Evolutionary conservation across 176 grass and related monocot genomes (phyloP).

Genomic region (Bothriochloa decipiens): DNA sequence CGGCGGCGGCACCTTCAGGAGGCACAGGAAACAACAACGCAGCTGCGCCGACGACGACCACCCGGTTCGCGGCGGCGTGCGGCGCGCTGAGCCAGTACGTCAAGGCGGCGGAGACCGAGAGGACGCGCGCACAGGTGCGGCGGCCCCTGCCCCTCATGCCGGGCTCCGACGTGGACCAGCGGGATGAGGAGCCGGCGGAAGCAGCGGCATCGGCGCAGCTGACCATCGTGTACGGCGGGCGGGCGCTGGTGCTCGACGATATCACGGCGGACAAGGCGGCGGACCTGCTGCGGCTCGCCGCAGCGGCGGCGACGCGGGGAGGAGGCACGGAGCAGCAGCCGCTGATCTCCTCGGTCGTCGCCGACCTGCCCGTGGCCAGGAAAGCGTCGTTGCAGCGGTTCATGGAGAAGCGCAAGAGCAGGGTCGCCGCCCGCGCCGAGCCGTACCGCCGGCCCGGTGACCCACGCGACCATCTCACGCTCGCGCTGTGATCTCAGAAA

Average conservation of each 20-base stretch:
- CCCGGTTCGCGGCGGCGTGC: slow-evolving; percentile 45
- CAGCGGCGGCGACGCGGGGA: background rate
- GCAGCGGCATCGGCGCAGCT: background rate
- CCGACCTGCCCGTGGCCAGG: slow-evolving; percentile 59
- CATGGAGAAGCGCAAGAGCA: slow-evolving; percentile 64
- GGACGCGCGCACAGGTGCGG: background rate
- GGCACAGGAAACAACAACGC: background rate
- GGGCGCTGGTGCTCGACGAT: background rate
- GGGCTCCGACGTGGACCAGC: background rate
- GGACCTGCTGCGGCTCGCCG: background rate
- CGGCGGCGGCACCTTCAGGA: background rate
- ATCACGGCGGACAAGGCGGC: background rate
- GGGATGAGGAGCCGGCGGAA: background rate
- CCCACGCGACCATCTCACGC: background rate
- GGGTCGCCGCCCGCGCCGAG: slow-evolving; percentile 26
- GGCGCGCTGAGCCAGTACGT: slow-evolving; percentile 53
- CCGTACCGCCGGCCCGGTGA: slow-evolving; percentile 36
- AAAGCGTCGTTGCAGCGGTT: slow-evolving; percentile 71
- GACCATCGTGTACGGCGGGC: background rate
- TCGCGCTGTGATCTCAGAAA: slow-evolving; percentile 9
- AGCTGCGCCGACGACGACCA: background rate
- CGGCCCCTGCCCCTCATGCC: slow-evolving; percentile 34
- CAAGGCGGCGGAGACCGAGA: slow-evolving; percentile 39
- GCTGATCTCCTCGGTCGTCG: background rate
- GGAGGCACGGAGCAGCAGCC: background rate